phyloP scores from a whole-genome alignment of 1,284 basidiomycete species.

The Trichosporon inkin region DNA sequence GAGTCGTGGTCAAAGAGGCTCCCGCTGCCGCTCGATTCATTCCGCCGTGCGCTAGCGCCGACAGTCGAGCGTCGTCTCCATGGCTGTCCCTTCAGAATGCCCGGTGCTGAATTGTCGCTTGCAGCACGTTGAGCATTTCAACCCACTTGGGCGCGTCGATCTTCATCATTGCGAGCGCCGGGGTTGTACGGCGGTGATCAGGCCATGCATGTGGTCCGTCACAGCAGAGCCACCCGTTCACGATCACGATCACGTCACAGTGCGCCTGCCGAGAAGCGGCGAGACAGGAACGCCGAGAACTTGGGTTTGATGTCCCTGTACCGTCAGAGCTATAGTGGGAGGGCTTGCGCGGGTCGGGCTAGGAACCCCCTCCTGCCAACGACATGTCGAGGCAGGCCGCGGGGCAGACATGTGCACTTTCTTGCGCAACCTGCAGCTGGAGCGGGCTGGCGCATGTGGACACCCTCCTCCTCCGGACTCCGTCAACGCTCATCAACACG shows the following conservation, averaged over 20 bases:
- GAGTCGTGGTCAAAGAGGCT: conserved; percentile 59
- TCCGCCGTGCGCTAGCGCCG: conserved; percentile 73
- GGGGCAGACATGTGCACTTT: conserved; percentile 60
- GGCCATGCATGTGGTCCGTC: conserved; percentile 65
- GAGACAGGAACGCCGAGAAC: conserved; percentile 68
- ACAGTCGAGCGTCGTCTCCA: conserved; percentile 61
- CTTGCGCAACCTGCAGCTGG: too few species aligned
- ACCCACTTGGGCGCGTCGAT: conserved; percentile 59
- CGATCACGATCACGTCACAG: too few species aligned
- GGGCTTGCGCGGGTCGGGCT: conserved; percentile 47
- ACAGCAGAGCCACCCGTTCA: conserved; percentile 54
- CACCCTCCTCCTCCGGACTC: too few species aligned
- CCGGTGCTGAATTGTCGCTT: conserved; percentile 60
- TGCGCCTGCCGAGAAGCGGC: conserved; percentile 61
- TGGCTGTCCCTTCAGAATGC: conserved; percentile 59
- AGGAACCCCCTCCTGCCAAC: conserved; percentile 45
- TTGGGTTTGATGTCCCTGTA: conserved; percentile 70
- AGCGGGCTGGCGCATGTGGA: too few species aligned
- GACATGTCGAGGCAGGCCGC: conserved; percentile 56
- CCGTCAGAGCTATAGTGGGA: conserved; percentile 4
- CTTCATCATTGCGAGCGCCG: conserved; percentile 68
- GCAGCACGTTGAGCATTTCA: conserved; percentile 55
- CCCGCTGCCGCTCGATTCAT: conserved; percentile 64
- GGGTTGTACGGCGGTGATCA: conserved; percentile 63
- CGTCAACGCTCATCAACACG: conserved; percentile 21